Evolutionary conservation across 73 alveolate genomes (phyloP).

Genomic region (Paramecium tetraurelia): DNA sequence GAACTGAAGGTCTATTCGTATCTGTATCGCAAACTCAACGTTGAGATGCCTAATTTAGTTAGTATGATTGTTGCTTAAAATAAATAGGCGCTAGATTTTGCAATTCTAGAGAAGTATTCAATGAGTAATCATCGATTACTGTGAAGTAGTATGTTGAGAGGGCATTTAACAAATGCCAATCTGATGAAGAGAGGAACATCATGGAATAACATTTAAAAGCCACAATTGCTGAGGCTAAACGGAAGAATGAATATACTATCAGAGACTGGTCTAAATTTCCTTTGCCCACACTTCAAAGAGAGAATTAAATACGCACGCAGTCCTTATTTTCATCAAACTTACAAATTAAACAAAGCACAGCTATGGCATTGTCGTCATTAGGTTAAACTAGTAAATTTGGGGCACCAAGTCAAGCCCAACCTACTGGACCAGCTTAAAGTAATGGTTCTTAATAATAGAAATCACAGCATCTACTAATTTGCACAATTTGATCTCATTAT

Average conservation of each 20-base stretch:
- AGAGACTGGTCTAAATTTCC: slow-evolving; percentile 74
- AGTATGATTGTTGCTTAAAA: neutral
- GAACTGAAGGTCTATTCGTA: neutral
- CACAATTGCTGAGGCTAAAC: slow-evolving; percentile 61
- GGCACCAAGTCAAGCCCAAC: slow-evolving; percentile 17
- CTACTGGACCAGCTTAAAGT: slow-evolving; percentile 35
- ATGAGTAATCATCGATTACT: neutral
- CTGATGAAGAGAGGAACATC: slow-evolving; percentile 62
- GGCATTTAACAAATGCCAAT: slow-evolving; percentile 71
- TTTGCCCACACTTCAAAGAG: slow-evolving; percentile 70
- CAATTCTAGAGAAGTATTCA: slow-evolving; percentile 25
- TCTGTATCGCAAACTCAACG: neutral
- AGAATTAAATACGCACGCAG: slow-evolving; percentile 50
- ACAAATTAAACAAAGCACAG: neutral
- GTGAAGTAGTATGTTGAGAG: slow-evolving; percentile 65
- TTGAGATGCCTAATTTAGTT: slow-evolving; percentile 32
- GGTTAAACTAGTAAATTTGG: slow-evolving; percentile 35
- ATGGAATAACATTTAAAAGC: slow-evolving; percentile 59
- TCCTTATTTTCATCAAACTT: neutral
- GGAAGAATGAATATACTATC: slow-evolving; percentile 36
- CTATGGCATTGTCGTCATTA: neutral
- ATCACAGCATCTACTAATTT: slow-evolving; percentile 12
- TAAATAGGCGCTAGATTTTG: slow-evolving; percentile 14
- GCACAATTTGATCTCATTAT: neutral
- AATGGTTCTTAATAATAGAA: neutral